Conservation (phyloP, 306 rosid genomes). For the Medicago truncatula region DNA sequence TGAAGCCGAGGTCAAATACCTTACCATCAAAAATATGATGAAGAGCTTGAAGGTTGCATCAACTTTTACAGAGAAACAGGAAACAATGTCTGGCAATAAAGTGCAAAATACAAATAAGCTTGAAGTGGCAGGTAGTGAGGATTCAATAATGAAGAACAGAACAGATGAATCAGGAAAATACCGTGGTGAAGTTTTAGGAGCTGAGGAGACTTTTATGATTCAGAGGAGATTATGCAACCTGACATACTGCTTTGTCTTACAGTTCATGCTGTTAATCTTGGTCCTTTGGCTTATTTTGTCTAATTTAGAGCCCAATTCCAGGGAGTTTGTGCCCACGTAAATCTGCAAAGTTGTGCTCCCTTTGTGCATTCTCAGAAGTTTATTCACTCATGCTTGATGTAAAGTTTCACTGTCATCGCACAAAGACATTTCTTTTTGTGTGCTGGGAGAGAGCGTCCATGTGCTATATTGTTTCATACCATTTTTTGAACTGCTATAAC, state of each 20-base stretch:
- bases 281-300: slow-evolving; percentile 47
- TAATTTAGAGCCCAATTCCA: slow-evolving; percentile 48
- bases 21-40: slow-evolving; percentile 47
- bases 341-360: slow-evolving; percentile 37
- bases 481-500: slow-evolving; percentile 35
- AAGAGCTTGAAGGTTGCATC: slow-evolving; percentile 55
- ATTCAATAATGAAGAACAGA: slow-evolving; percentile 31
- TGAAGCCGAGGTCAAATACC: slow-evolving; percentile 47
- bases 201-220: slow-evolving; percentile 52
- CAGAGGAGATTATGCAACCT: slow-evolving; percentile 60
- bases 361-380: slow-evolving; percentile 45
- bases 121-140: neutral
- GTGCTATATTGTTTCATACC: slow-evolving; percentile 32
- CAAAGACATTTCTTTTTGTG: slow-evolving; percentile 33
- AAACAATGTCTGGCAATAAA: slow-evolving; percentile 50
- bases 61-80: slow-evolving; percentile 52
- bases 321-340: slow-evolving; percentile 76
- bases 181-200: too few relatives aligned
- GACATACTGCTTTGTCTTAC: slow-evolving; percentile 54
- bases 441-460: slow-evolving; percentile 28
- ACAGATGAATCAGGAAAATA: slow-evolving; percentile 26
- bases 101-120: slow-evolving; percentile 48
- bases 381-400: neutral
- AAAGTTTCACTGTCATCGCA: slow-evolving; percentile 15
- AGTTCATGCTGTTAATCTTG: slow-evolving; percentile 56